Conservation (phyloP, 805 yeast genomes). For the Yarrowia hollandica region DNA sequence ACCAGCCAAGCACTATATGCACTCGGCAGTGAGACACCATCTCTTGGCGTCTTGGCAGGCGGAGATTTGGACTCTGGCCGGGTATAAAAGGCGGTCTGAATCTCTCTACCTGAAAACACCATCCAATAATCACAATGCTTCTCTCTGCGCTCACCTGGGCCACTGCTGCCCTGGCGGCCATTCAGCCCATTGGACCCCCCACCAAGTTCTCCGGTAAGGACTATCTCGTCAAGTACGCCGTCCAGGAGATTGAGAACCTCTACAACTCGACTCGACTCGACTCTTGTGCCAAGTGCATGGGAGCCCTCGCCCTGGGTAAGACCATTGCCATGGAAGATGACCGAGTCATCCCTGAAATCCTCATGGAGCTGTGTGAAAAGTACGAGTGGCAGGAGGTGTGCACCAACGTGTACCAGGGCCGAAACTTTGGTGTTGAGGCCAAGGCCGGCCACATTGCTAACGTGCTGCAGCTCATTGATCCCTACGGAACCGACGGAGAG, state of each 20-base stretch:
- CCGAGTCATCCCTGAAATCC: conserved; percentile 21
- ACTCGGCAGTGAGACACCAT: conserved; percentile 1
- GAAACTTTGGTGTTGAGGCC: conserved; percentile 17
- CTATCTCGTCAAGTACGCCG: conserved; percentile 20
- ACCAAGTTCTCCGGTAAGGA: conserved; percentile 6
- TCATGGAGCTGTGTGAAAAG: conserved; percentile 9
- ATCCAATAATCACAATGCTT: background rate
- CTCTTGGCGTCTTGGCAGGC: conserved; percentile 23
- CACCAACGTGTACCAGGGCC: conserved; percentile 20
- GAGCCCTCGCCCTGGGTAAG: conserved; percentile 14
- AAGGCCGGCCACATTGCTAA: conserved; percentile 47
- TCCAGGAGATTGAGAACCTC: conserved; percentile 24
- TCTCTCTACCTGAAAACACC: background rate
- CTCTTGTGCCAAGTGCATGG: conserved; percentile 22
- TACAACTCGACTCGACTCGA: conserved; percentile 25
- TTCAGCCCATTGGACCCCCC: conserved; percentile 13
- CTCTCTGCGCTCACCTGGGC: conserved; percentile 9
- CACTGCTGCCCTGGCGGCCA: conserved; percentile 12
- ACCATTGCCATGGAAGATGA: conserved; percentile 15
- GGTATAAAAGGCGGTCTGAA: background rate
- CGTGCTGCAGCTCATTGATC: conserved; percentile 53
- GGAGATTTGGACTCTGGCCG: background rate
- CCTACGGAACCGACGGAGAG: conserved; percentile 55
- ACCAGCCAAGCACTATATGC: background rate
- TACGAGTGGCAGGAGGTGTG: conserved; percentile 23